Conservation (phyloP, 2,329 filamentous ascomycete genomes). For the Sporothrix pseudoabietina region DNA sequence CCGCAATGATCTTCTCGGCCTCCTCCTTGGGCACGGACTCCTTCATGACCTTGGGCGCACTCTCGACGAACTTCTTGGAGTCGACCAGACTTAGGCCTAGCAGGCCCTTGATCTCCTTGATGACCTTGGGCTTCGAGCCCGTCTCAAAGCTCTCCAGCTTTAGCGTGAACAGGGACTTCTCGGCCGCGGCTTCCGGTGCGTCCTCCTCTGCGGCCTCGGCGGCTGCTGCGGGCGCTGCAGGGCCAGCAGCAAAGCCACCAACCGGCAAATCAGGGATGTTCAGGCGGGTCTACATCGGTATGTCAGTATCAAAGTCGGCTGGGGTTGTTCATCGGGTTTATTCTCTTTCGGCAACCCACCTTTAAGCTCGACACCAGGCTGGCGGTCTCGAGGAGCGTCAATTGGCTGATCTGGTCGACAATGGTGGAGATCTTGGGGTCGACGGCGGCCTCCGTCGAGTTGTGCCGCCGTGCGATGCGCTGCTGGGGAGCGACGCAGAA, state of each 20-base stretch:
- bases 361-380: conserved; percentile 94
- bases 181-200: conserved; percentile 83
- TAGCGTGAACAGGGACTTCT: conserved; percentile 96
- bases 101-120: conserved; percentile 99
- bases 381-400: conserved; percentile 96
- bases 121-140: conserved; percentile 92
- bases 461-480: conserved; percentile 72
- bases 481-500: conserved; percentile 45
- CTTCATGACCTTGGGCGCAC: conserved; percentile 97
- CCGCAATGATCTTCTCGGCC: conserved; percentile 94
- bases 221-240: conserved; percentile 57
- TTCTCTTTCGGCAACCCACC: conserved; percentile 54
- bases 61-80: conserved; percentile 99
- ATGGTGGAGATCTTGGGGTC: conserved; percentile 94
- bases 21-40: conserved; percentile 99
- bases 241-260: conserved; percentile 77
- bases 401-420: conserved; percentile 97
- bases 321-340: too few species aligned
- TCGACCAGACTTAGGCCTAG: conserved; percentile 94
- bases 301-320: too few species aligned
- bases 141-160: conserved; percentile 92
- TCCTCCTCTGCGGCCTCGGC: conserved; percentile 78
- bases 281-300: conserved; percentile 69
- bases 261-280: conserved; percentile 98
- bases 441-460: conserved; percentile 75